phyloP scores from a whole-genome alignment of 164 flowering plant genomes.

The Stephania cephalantha region DNA sequence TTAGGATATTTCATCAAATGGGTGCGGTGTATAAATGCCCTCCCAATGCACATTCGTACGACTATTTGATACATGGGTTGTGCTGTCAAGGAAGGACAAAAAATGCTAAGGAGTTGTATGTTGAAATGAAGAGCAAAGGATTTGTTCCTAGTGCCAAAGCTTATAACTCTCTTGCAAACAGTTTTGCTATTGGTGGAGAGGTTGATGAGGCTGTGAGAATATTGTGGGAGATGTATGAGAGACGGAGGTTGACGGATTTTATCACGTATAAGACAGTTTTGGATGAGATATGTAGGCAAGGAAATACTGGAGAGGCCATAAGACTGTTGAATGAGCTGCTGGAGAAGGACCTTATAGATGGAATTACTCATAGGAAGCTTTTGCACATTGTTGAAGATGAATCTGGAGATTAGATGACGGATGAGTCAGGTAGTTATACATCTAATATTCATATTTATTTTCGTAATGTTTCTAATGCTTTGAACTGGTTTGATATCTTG shows the following conservation, averaged over 20 bases:
- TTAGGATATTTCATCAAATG: conserved; percentile 86
- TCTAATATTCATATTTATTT: not conserved
- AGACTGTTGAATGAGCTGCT: conserved; percentile 51
- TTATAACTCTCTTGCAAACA: conserved; percentile 70
- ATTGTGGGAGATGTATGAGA: conserved; percentile 71
- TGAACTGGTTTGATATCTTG: not conserved
- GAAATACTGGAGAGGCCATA: conserved; percentile 41
- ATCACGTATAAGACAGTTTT: conserved; percentile 65
- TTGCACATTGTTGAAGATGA: conserved; percentile 47
- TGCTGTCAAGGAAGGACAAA: conserved; percentile 80
- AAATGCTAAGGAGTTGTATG: conserved; percentile 62
- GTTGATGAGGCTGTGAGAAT: conserved; percentile 60
- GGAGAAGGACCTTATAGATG: conserved; percentile 55
- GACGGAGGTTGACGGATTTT: conserved; percentile 40
- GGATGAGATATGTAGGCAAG: conserved; percentile 61
- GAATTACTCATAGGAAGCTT: conserved; percentile 47
- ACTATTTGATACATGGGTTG: conserved; percentile 73
- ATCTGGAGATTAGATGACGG: conserved; percentile 11
- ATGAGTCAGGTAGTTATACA: not conserved
- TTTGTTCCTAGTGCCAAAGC: conserved; percentile 64
- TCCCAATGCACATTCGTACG: conserved; percentile 62
- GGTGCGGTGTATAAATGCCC: conserved; percentile 48
- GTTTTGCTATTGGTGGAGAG: conserved; percentile 76
- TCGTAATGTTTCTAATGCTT: not conserved
- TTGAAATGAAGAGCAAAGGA: conserved; percentile 63